Base-by-base conservation (phyloP, 805 yeast genomes). In the Myxozyma neotropica region DNA sequence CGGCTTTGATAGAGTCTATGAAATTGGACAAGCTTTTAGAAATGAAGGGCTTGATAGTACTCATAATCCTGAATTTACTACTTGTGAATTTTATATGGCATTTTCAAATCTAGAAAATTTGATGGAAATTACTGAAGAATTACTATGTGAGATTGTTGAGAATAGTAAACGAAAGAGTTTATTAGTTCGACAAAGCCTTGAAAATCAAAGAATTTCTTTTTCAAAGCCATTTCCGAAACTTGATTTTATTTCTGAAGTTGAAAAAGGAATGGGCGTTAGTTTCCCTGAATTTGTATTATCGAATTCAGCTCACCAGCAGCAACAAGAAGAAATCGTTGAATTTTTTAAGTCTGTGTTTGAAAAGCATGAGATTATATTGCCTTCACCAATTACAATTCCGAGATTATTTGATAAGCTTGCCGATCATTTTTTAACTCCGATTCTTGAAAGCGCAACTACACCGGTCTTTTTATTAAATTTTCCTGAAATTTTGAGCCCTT, bases 1-100 rank as follows among this genome's bases (percentile, higher is more conserved):
- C 6, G 99, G 99, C 1, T 83, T 92, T 68, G 96, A 92, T 66
- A 83, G 82, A 65, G 86, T 94, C 1, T 94, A 83, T 72, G 98
- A 94, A 69, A 82, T 94, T 54, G 97, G 97, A 0, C 80, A 82
- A 54, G 85, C 80, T 47, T 94, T 92, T 73, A 79, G 99, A 68
- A 94, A 94, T 69, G 99, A 94, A 29, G 97, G 98, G 77, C 91
- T 94, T 65, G 99, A 93, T 77, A 85, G 88, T 92, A 93, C 97
- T 65, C 99, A 93, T 78, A 93, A 93, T 83, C 98, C 98, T 59
- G 99, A 93, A 80, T 93, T 93, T 80, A 93, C 98, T 71, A 93
- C 98, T 59, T 93, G 98, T 82, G 99, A 93, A 79, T 93, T 93
- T 78, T 93, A 93, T 77, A 92, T 91, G 81, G 97, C 98, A 45